These are phyloP conservation scores for Candida dubliniensis DNA, from an alignment of 1,139 yeast species.

Conservation along the genomic window DNA sequence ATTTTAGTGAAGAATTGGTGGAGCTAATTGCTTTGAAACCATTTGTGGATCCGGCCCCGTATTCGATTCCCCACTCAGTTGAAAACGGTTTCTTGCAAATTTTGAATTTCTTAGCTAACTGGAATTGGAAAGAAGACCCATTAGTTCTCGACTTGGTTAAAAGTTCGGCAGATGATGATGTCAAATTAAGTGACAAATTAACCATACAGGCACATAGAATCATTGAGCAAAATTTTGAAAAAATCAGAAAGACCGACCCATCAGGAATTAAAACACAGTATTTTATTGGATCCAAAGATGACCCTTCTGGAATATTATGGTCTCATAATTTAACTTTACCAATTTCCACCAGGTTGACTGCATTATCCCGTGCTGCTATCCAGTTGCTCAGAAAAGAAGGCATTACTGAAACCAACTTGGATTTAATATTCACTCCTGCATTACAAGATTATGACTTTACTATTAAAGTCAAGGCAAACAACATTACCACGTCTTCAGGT, in stretches of 20 bases:
- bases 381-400: constrained; percentile 50
- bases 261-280: constrained; percentile 75
- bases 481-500: constrained; percentile 52
- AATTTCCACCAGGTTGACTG: constrained; percentile 83
- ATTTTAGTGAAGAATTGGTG: constrained; percentile 72
- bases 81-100: constrained; percentile 79
- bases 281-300: constrained; percentile 80
- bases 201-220: constrained; percentile 61
- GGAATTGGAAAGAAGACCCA: constrained; percentile 96
- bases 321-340: constrained; percentile 70
- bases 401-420: constrained; percentile 46
- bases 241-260: constrained; percentile 75
- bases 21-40: constrained; percentile 83
- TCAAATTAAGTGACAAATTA: constrained; percentile 59
- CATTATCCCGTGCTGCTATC: constrained; percentile 76
- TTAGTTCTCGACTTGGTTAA: constrained; percentile 72
- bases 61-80: constrained; percentile 72
- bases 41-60: constrained; percentile 86
- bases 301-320: constrained; percentile 83
- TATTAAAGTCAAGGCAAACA: constrained; percentile 52
- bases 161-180: constrained; percentile 35
- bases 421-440: constrained; percentile 73
- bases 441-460: constrained; percentile 81
- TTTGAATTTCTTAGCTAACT: constrained; percentile 65
- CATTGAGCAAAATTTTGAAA: constrained; percentile 62